These are phyloP conservation scores for Fusarium sp. DNA, from an alignment of 2,329 filamentous ascomycete species.

Conservation along the genomic window DNA sequence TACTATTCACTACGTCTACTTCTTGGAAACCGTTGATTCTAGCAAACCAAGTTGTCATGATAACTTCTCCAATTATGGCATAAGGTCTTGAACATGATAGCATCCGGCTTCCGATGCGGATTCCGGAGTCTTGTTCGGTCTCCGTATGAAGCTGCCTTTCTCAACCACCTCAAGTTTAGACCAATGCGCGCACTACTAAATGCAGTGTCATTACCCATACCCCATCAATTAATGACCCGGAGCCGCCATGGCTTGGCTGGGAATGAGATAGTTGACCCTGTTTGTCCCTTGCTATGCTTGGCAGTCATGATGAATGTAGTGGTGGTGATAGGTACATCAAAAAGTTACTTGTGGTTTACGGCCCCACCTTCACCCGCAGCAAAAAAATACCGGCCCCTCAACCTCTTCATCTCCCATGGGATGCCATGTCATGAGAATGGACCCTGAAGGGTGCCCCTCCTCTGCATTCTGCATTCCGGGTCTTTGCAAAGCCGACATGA, in stretches of 20 bases:
- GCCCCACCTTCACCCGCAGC: slow-evolving; percentile 23
- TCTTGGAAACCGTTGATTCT: not conserved
- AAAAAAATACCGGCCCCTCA: slow-evolving; percentile 32
- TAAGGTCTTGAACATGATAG: not conserved
- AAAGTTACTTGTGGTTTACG: not conserved
- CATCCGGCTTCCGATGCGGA: slow-evolving; percentile 37
- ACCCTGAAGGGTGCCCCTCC: slow-evolving; percentile 31
- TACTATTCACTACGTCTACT: not conserved
- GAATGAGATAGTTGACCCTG: slow-evolving; percentile 15
- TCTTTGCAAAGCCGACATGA: slow-evolving; percentile 19
- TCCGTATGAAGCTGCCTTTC: slow-evolving; percentile 24
- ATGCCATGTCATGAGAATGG: slow-evolving; percentile 13
- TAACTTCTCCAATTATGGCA: not conserved
- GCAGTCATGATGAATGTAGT: slow-evolving; percentile 6
- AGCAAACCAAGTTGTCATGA: not conserved
- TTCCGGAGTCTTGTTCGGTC: slow-evolving; percentile 31
- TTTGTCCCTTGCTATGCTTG: not conserved
- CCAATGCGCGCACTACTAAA: slow-evolving; percentile 12
- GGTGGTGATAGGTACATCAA: not conserved
- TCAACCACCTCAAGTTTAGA: slow-evolving; percentile 20
- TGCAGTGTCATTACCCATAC: slow-evolving; percentile 9
- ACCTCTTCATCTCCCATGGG: slow-evolving; percentile 20
- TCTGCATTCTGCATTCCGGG: slow-evolving; percentile 16
- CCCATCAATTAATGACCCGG: slow-evolving; percentile 22
- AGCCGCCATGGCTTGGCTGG: slow-evolving; percentile 20